Evolutionary conservation across 495 filamentous ascomycete species (phyloP), one percentile per base, ranked within the genome.

Genomic region (Chaetomidium leptoderma): DNA sequence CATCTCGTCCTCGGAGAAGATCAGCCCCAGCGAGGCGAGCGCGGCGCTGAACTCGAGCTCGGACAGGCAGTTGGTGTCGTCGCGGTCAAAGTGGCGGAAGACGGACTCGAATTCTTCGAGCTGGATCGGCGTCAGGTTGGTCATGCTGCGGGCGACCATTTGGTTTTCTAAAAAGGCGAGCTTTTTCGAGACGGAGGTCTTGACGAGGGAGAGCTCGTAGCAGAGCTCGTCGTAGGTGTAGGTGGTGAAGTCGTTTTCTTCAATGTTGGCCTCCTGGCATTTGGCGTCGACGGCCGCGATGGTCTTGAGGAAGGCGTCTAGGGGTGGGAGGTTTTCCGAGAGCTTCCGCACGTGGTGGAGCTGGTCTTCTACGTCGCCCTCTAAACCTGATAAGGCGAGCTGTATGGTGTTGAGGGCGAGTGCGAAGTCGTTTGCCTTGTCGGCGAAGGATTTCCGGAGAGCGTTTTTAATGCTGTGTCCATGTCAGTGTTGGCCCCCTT

Each of bases 181-280:
- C 72, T 97, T 97, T 75, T 97, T 97, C 43, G 87, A 85, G 39
- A 98, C 93, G 27, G 87, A 92, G 16, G 87, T 86, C 58, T 88
- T 89, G 29, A 97, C 93, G 5, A 98, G 80, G 6, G 88, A 88
- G 36, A 97, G 80, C 69, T 98, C 93, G 78, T 98, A 98, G 44
- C 84, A 84, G 19, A 98, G 81, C 70, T 98, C 93, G 68, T 98
- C 93, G 65, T 96, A 90, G 11, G 91, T 95, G 74, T 96, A 97
- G 3, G 92, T 96, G 6, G 93, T 98, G 74, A 92, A 96, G 72
- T 98, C 93, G 71, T 98, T 98, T 68, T 98, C 93, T 71, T 98
- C 93, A 44, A 97, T 95, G 70, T 97, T 97, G 43, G 93, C 93
- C 76, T 98, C 92, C 40, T 84, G 83, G 69, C 95, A 97, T 72